Conservation (phyloP, 2,329 filamentous ascomycete genomes). For the Simplicillium aogashimaense region DNA sequence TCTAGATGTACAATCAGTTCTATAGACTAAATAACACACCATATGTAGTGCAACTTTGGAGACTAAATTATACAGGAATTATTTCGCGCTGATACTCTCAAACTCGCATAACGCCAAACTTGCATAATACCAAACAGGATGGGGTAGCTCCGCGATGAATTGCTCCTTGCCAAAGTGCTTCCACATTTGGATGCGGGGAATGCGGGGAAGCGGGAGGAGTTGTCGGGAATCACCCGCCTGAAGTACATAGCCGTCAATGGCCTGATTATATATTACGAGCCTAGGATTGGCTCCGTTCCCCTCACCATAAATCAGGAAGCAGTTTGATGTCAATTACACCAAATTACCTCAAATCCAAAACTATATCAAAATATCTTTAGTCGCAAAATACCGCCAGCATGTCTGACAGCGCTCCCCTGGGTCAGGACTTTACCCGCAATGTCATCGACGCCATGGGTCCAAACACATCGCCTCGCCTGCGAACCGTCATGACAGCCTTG, state of each 20-base stretch:
- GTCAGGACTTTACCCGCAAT: slow-evolving; percentile 54
- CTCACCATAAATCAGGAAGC: no score
- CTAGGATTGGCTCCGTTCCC: no score
- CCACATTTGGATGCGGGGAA: no score
- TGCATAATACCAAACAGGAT: no score
- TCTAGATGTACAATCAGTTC: background rate
- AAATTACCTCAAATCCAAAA: background rate
- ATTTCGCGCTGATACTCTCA: background rate
- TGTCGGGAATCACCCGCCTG: no score
- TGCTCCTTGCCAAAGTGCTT: no score
- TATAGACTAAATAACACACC: background rate
- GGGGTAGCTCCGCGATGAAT: no score
- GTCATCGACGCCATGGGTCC: slow-evolving; percentile 69
- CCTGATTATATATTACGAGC: no score
- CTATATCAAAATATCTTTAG: background rate
- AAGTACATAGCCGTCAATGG: no score
- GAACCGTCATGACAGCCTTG: slow-evolving; percentile 56
- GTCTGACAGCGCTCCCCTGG: slow-evolving; percentile 15
- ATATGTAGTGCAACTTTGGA: background rate
- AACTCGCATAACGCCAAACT: no score
- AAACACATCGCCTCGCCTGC: slow-evolving; percentile 57
- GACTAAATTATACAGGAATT: background rate
- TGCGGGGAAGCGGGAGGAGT: no score
- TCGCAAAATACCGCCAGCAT: slow-evolving; percentile 1
- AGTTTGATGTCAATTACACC: no score